Percentiles rank a stretch among this genome's conserved stretches.
Evolutionary conservation across 2,329 filamentous ascomycete genomes (phyloP).

Genomic region (Alternaria triticimaculans): DNA sequence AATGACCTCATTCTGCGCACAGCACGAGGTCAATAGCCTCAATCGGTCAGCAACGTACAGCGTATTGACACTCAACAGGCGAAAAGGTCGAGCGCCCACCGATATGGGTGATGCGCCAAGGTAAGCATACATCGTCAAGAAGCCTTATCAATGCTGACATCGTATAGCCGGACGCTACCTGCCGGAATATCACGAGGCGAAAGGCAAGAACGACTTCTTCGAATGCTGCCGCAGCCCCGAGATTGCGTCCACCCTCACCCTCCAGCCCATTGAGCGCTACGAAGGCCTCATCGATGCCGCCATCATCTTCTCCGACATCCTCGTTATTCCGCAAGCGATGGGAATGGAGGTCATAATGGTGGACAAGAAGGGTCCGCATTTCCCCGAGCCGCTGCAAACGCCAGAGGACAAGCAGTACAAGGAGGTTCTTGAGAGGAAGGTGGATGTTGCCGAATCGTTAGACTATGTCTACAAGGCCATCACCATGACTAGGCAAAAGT

Average conservation of each 20-base stretch:
- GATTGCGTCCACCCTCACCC: conserved; percentile 88
- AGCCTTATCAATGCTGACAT: conserved; percentile 16
- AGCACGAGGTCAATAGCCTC: conserved; percentile 73
- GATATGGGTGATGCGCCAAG: conserved; percentile 99
- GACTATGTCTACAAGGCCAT: conserved; percentile 97
- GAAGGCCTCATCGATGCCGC: conserved; percentile 90
- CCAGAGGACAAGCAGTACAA: conserved; percentile 85
- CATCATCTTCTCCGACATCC: conserved; percentile 98
- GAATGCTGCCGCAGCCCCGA: conserved; percentile 94
- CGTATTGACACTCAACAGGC: conserved; percentile 61
- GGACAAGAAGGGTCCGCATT: conserved; percentile 95
- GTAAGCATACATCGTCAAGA: conserved; percentile 54
- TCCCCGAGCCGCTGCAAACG: conserved; percentile 80
- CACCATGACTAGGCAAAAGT: conserved; percentile 85
- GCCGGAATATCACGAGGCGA: conserved; percentile 95
- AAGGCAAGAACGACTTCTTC: conserved; percentile 92
- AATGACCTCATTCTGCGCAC: conserved; percentile 93
- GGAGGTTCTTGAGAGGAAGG: conserved; percentile 74
- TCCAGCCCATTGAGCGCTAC: conserved; percentile 94
- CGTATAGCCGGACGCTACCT: conserved; percentile 87
- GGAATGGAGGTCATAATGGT: conserved; percentile 99
- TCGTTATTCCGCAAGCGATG: conserved; percentile 97
- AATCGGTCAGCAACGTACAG: not conserved
- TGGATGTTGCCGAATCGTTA: conserved; percentile 84
- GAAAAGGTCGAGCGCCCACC: conserved; percentile 90